Evolutionary conservation across 352 stramenopile genomes (phyloP).

Genomic region (Pythium guiyangense): DNA sequence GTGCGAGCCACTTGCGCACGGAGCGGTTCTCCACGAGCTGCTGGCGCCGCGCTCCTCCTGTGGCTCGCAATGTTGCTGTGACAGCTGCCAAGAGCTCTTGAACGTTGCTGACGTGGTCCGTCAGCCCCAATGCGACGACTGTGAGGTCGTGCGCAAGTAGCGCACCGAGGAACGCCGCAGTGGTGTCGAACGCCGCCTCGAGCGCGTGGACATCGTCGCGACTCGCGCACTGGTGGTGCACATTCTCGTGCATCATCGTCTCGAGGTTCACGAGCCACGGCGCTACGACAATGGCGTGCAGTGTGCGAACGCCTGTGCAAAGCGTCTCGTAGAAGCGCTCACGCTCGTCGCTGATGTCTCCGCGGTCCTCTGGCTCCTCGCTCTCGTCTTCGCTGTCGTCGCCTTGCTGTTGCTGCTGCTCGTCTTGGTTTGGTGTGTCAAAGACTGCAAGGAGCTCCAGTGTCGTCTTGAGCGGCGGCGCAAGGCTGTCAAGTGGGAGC

Average conservation of each 20-base stretch:
- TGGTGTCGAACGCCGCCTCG: conserved; percentile 11
- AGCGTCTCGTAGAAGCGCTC: neutral
- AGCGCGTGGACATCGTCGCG: conserved; percentile 23
- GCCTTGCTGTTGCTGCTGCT: conserved; percentile 8
- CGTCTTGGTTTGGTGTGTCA: conserved; percentile 6
- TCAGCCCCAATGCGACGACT: conserved; percentile 4
- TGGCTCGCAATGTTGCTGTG: neutral
- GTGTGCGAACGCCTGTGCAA: neutral
- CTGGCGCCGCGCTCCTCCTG: neutral
- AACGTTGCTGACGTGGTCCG: neutral
- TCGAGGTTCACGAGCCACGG: conserved; percentile 38
- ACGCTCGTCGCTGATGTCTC: neutral
- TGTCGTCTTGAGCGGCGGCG: conserved; percentile 9
- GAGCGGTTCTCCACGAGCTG: conserved; percentile 9
- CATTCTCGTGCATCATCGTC: conserved; percentile 44
- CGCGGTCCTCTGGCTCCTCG: neutral
- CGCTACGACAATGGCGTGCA: conserved; percentile 23
- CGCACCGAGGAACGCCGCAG: conserved; percentile 3
- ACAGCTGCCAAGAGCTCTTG: conserved; percentile 4
- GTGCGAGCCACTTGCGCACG: conserved; percentile 13
- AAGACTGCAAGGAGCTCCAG: conserved; percentile 11
- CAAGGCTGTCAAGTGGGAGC: neutral
- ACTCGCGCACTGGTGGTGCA: conserved; percentile 49
- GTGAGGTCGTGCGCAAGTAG: conserved; percentile 4
- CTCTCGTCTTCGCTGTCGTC: conserved; percentile 1